Evolutionary conservation across 768 basidiomycete genomes (phyloP).

Genomic region (Thelephora aurantiotincta): DNA sequence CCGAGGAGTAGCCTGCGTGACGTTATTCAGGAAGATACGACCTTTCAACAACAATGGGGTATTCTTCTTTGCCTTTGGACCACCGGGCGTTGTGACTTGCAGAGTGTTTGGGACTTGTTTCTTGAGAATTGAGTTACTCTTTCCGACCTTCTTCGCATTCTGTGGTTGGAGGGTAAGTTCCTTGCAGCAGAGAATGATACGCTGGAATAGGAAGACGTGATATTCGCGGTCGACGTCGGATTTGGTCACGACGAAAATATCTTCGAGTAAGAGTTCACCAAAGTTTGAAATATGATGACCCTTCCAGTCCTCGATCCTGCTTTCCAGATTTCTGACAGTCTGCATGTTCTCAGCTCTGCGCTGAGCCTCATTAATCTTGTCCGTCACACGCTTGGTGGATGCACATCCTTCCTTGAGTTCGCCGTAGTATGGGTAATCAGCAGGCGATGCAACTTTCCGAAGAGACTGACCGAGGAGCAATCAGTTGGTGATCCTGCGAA

Average conservation of each 20-base stretch:
- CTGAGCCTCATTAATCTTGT: slow-evolving; percentile 91
- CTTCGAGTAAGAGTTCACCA: slow-evolving; percentile 87
- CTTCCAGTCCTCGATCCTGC: slow-evolving; percentile 96
- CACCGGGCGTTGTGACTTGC: slow-evolving; percentile 31
- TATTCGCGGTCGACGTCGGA: slow-evolving; percentile 95
- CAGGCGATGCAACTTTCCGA: slow-evolving; percentile 51
- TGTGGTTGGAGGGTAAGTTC: slow-evolving; percentile 53
- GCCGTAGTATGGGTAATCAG: slow-evolving; percentile 55
- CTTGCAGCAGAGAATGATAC: slow-evolving; percentile 98
- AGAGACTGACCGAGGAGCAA: slow-evolving; percentile 35
- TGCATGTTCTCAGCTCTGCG: slow-evolving; percentile 83
- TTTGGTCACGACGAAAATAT: slow-evolving; percentile 92
- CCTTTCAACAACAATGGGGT: slow-evolving; percentile 86
- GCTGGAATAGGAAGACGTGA: slow-evolving; percentile 96
- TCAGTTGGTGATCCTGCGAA: slow-evolving; percentile 4
- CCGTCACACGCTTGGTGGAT: slow-evolving; percentile 85
- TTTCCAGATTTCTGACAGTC: slow-evolving; percentile 75
- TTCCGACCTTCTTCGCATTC: slow-evolving; percentile 55
- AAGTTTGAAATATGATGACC: slow-evolving; percentile 93
- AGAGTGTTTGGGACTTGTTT: slow-evolving; percentile 46
- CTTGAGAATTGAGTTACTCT: slow-evolving; percentile 83
- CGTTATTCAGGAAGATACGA: slow-evolving; percentile 93
- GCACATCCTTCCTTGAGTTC: slow-evolving; percentile 77
- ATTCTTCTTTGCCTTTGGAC: slow-evolving; percentile 55
- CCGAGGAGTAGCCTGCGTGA: slow-evolving; percentile 68